These are phyloP conservation scores for Camellia lanceoleosa DNA, from an alignment of 148 eudicot species.

Conservation along the genomic window DNA sequence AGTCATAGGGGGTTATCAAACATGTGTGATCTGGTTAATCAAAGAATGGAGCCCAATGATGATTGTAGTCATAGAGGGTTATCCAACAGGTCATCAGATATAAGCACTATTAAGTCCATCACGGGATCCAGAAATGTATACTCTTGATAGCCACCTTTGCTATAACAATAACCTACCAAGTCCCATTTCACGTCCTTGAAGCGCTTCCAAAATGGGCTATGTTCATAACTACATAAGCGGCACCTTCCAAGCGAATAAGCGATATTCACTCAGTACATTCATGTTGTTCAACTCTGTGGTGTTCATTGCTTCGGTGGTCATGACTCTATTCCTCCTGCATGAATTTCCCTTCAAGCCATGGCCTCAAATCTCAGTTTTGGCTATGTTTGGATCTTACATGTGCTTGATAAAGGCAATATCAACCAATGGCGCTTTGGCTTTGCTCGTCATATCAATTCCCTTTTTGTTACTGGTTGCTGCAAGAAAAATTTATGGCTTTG, in stretches of 20 bases:
- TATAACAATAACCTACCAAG: background rate
- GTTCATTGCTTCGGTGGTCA: background rate
- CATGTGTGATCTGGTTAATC: too few species aligned
- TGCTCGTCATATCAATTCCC: background rate
- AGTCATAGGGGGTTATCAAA: too few species aligned
- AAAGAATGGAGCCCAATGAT: background rate
- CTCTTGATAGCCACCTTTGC: background rate
- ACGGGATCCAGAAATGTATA: too few species aligned
- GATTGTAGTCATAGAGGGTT: too few species aligned
- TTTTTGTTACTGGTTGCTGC: background rate
- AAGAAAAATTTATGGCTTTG: background rate
- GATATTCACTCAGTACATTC: background rate
- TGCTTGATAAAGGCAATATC: constrained; percentile 5
- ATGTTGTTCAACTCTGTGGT: background rate
- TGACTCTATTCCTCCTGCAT: background rate
- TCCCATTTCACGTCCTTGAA: background rate
- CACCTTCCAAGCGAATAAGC: background rate
- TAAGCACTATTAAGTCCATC: background rate
- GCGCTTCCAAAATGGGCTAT: background rate
- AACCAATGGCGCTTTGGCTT: background rate
- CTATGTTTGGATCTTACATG: constrained; percentile 3
- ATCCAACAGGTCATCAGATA: background rate
- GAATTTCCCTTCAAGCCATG: constrained; percentile 11
- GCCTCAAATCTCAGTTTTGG: background rate
- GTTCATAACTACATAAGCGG: background rate